Percentiles rank a stretch among this genome's conserved stretches.
These are phyloP conservation scores for Ceratobasidium sp. DNA, from an alignment of 1,284 basidiomycete species.

Conservation along the genomic window DNA sequence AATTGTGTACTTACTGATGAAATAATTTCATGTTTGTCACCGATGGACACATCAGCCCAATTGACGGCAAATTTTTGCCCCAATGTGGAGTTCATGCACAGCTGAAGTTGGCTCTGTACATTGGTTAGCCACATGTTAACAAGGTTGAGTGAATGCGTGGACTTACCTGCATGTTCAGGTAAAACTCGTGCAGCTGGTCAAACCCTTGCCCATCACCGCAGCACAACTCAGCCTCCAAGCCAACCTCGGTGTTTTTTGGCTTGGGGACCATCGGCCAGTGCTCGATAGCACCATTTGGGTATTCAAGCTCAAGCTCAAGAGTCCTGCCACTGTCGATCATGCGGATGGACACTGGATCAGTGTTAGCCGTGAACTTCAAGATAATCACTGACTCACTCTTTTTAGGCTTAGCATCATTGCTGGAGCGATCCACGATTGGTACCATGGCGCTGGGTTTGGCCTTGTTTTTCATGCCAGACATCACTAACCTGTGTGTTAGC, in stretches of 20 bases:
- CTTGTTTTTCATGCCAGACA: not conserved
- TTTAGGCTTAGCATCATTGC: too few relatives aligned
- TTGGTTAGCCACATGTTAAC: not conserved
- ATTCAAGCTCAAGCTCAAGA: not conserved
- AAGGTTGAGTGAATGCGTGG: not conserved
- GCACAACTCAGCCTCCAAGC: too few relatives aligned
- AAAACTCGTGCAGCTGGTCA: not conserved
- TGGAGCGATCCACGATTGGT: not conserved
- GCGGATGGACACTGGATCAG: too few relatives aligned
- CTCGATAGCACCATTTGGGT: not conserved
- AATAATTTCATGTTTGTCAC: not conserved
- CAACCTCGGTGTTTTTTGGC: not conserved
- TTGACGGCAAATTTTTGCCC: not conserved
- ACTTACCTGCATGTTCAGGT: not conserved
- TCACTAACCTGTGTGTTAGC: not conserved
- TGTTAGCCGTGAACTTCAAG: too few relatives aligned
- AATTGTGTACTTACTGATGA: not conserved
- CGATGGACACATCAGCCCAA: not conserved
- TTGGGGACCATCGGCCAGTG: not conserved
- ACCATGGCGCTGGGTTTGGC: slow-evolving; percentile 11
- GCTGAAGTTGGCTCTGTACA: not conserved
- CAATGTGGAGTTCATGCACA: not conserved
- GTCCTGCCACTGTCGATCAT: too few relatives aligned
- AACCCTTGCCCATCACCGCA: not conserved
- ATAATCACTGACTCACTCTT: too few relatives aligned